Evolutionary conservation across 306 rosid species (phyloP).

Genomic region (Castanea crenata): DNA sequence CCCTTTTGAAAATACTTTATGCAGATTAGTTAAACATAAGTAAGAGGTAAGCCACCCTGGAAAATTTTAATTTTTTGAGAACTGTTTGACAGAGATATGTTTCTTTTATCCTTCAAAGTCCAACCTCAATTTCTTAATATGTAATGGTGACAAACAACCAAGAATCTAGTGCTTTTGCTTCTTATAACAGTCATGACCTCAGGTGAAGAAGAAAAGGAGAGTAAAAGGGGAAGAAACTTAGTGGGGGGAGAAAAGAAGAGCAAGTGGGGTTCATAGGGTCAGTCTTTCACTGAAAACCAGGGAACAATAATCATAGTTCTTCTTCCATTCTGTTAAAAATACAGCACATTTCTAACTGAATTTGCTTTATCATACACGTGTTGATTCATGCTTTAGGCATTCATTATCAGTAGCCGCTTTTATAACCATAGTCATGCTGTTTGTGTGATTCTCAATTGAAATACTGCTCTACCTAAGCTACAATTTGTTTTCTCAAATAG

Average conservation of each 20-base stretch:
- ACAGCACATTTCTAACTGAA: constrained; percentile 35
- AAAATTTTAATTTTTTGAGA: constrained; percentile 30
- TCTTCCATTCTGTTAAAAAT: constrained; percentile 31
- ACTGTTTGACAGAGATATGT: constrained; percentile 37
- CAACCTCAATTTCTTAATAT: constrained; percentile 25
- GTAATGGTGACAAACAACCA: constrained; percentile 60
- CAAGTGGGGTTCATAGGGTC: constrained; percentile 67
- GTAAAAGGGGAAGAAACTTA: constrained; percentile 34
- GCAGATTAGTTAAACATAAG: constrained; percentile 23
- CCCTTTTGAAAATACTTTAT: neutral
- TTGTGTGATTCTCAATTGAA: constrained; percentile 44
- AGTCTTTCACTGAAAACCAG: constrained; percentile 73
- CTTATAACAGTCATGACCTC: constrained; percentile 25
- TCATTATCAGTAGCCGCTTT: constrained; percentile 13
- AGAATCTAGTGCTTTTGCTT: constrained; percentile 71
- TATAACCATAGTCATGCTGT: constrained; percentile 26
- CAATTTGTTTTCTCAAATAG: constrained; percentile 16
- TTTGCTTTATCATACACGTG: constrained; percentile 49
- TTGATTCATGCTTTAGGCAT: constrained; percentile 36
- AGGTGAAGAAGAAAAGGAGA: constrained; percentile 26
- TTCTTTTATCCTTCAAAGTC: constrained; percentile 30
- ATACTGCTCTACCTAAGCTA: neutral
- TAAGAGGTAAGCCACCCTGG: constrained; percentile 40
- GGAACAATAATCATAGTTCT: constrained; percentile 39
- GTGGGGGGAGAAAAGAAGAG: constrained; percentile 31